Conservation (phyloP, 202 grass and related monocot species). For the Musa balbisiana region DNA sequence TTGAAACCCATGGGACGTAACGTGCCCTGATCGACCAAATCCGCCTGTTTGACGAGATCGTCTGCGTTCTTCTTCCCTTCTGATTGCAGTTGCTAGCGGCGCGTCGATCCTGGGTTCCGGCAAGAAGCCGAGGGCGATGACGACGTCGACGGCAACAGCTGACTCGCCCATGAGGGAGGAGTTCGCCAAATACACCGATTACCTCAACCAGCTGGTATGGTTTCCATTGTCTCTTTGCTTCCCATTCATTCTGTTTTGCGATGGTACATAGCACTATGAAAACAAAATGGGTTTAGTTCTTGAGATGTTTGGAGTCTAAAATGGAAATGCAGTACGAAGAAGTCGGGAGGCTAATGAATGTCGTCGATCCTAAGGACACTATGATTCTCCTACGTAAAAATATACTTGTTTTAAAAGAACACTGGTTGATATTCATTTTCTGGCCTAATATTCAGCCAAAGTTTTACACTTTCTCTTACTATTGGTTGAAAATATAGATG, state of each 20-base stretch:
- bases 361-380: neutral
- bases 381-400: neutral
- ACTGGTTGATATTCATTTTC: neutral
- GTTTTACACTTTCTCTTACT: neutral
- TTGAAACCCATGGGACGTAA: neutral
- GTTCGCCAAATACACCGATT: conserved; percentile 61
- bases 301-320: neutral
- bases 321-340: neutral
- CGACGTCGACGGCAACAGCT: conserved; percentile 24
- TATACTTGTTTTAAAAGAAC: neutral
- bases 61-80: neutral
- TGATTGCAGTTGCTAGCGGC: conserved; percentile 6
- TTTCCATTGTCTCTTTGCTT: neutral
- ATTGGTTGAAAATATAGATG: neutral
- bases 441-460: neutral
- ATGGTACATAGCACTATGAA: neutral
- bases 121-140: conserved; percentile 57
- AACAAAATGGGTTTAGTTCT: neutral
- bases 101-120: conserved; percentile 16
- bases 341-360: neutral
- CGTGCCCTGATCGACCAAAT: neutral
- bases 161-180: conserved; percentile 59
- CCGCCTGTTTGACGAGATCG: neutral
- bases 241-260: neutral
- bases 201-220: conserved; percentile 66